Evolutionary conservation across 2,329 filamentous ascomycete species (phyloP), one percentile per base, ranked within the genome.

Genomic region (Fusarium drepaniforme): DNA sequence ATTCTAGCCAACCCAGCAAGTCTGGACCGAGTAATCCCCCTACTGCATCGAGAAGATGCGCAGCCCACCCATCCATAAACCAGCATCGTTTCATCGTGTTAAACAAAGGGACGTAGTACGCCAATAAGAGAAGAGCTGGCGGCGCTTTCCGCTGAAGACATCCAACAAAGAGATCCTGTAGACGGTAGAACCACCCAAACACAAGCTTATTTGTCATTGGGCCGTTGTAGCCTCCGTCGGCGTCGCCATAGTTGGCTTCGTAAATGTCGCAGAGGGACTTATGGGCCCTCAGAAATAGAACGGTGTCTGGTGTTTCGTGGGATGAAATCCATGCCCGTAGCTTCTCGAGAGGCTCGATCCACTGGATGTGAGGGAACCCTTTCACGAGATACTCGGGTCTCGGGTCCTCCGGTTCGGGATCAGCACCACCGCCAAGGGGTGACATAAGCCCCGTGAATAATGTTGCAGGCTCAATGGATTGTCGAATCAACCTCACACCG

Each of bases 171-270:
- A 74, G 67, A 53, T 81, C 75, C 35, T 79, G 74, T 65, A 81
- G 67, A 8, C 76, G 74, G 62, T 81, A 81, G 38, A 81, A 66
- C 80, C 80, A 81, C 6, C 75, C 76, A 46, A 81, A 75, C 5
- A 80, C 75, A 56, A 77, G 66, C 35, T 70, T 70, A 44, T 79
- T 71, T 13, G 64, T 63, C 7, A 49, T 57, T 9, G 68, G 67
- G 21, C 77, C 78, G 35, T 70, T 66, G 30, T 75, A 77, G 0
- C 44, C 23, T 12, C 74, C 77, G 5, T 75, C 61, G 4, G 21
- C 37, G 25, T 76, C 69, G 42, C 77, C 77, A 67, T 78, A 79
- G 40, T 72, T 78, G 33, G 76, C 77, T 42, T 79, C 75, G 62
- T 79, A 79, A n/a, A 78, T 62, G n/a, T 79, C 77, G 25, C 69